Evolutionary conservation across 1,284 basidiomycete genomes (phyloP), one percentile per base, ranked within the genome.

Genomic region (Coriolopsis trogii): DNA sequence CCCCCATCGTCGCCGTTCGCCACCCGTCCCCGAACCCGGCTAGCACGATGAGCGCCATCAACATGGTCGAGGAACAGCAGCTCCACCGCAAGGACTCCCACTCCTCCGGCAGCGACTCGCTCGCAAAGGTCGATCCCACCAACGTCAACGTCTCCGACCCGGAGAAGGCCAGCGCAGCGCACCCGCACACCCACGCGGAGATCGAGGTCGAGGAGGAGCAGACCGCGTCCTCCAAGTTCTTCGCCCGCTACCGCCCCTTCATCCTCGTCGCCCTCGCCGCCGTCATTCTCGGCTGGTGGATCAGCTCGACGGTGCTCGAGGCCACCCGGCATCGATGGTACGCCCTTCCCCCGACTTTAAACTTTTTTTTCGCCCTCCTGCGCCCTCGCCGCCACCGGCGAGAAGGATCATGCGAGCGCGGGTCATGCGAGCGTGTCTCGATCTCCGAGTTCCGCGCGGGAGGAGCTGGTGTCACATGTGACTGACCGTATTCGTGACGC

Each of bases 221-320:
- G 36, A 57, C 62, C 9, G 29, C 46, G 21, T 40, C 51, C 13
- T 50, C 47, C 33, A 41, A 49, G 41, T 48, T 66, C 25, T 67
- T 67, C 50, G 55, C 55, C 54, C 67, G 62, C 49, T 51, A 69
- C 43, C 70, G 76, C n/a, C 67, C 70, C 15, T 51, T 77, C 66
- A 70, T 84, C 49, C 72, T 90, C 34, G 67, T 67, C 33, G 77
- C 58, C n/a, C 54, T 84, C 0, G 85, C 83, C 9, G 66, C 74
- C 18, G 64, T 85, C 38, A 89, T 91, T 56, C 71, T 91, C 40
- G 88, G 80, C 38, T 91, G 90, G 90, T 93, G 90, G 90, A 83
- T 91, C 43, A 86, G 83, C 53, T 69, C 89, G 5, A 90, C 80
- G 0, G 66, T 90, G 20, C 71, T 92, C 40, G 63, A 73, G 50